phyloP scores from a whole-genome alignment of 2,329 filamentous ascomycete genomes.

The Claviceps sp. region DNA sequence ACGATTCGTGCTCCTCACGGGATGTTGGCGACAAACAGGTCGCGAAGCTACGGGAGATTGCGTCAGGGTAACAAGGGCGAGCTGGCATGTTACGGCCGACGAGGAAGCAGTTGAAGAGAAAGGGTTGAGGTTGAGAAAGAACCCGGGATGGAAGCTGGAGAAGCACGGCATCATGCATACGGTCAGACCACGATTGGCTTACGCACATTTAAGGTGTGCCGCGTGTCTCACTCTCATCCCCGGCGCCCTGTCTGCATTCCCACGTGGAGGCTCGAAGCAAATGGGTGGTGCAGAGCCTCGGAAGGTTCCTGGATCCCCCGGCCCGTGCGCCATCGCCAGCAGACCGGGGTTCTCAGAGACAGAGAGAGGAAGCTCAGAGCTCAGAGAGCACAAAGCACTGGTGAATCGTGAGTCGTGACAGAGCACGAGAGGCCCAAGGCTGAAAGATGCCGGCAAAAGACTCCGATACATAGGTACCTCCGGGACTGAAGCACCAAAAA shows the following conservation, averaged over 20 bases:
- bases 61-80: background rate
- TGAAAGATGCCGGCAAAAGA: no score
- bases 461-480: no score
- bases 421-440: no score
- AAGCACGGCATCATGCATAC: no score
- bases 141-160: no score
- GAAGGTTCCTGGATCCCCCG: background rate
- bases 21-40: background rate
- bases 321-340: background rate
- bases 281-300: background rate
- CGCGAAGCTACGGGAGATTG: background rate
- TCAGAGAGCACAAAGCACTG: background rate
- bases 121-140: no score
- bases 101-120: background rate
- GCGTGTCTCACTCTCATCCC: background rate
- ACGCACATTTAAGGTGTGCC: background rate
- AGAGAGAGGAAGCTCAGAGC: background rate
- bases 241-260: background rate
- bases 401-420: no score
- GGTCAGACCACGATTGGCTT: background rate
- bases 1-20: no score
- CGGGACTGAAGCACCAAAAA: no score
- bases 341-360: background rate
- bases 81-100: background rate
- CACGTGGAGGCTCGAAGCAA: constrained; percentile 4